Percentiles rank a stretch among this genome's conserved stretches.
Conservation (phyloP, 129 eudicot species). For the Sambucus nigra region DNA sequence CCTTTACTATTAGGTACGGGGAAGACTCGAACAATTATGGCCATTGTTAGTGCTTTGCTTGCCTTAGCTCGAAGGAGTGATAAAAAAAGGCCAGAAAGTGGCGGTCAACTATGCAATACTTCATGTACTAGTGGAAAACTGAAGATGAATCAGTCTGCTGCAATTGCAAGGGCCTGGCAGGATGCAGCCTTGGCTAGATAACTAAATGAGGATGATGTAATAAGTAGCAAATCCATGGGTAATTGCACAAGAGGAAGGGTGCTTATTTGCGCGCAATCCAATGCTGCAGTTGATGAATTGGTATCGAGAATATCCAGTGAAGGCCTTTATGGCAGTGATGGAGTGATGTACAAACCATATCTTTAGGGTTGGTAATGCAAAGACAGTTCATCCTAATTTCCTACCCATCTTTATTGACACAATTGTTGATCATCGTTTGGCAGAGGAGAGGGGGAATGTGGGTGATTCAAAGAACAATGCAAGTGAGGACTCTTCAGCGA, state of each 20-base stretch:
- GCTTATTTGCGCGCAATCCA: slow-evolving; percentile 95
- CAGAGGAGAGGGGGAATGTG: slow-evolving; percentile 35
- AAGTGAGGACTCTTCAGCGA: slow-evolving; percentile 36
- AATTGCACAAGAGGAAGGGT: slow-evolving; percentile 50
- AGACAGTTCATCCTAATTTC: slow-evolving; percentile 82
- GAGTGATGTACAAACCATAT: slow-evolving; percentile 77
- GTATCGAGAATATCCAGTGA: slow-evolving; percentile 75
- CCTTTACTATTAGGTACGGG: slow-evolving; percentile 77
- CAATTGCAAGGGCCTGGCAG: slow-evolving; percentile 98
- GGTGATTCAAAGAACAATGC: slow-evolving; percentile 32
- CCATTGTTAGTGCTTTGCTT: slow-evolving; percentile 81
- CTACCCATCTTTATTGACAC: slow-evolving; percentile 83
- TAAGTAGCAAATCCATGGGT: slow-evolving; percentile 19
- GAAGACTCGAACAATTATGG: slow-evolving; percentile 87
- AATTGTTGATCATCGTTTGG: slow-evolving; percentile 73
- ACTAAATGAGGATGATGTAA: slow-evolving; percentile 36
- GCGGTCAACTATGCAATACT: slow-evolving; percentile 16
- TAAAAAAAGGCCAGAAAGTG: slow-evolving; percentile 24
- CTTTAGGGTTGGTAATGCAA: slow-evolving; percentile 96
- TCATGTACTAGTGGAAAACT: slow-evolving; percentile 26
- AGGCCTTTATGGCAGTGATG: slow-evolving; percentile 78
- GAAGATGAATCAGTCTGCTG: too few relatives aligned
- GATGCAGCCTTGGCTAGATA: slow-evolving; percentile 98
- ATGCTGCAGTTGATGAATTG: slow-evolving; percentile 98
- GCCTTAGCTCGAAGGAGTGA: slow-evolving; percentile 32